Conservation (phyloP, 1,284 basidiomycete species). For the Ganoderma boninense region DNA sequence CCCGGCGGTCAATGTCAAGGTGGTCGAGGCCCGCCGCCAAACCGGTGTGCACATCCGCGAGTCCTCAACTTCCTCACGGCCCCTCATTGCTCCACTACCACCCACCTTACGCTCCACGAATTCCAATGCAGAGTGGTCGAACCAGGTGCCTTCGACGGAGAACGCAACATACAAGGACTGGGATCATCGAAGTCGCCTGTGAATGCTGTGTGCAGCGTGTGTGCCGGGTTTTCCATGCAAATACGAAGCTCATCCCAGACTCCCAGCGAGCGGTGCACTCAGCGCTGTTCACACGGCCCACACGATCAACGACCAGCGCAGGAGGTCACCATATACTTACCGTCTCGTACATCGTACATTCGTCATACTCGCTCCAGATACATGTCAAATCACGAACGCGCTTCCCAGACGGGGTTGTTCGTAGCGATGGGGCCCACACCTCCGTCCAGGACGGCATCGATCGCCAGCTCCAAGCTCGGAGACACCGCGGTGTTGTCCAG, state of each 20-base stretch:
- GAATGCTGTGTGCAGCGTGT: too few relatives aligned
- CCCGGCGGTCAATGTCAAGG: not conserved
- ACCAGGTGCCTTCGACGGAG: too few relatives aligned
- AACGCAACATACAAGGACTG: too few relatives aligned
- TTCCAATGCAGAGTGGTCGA: too few relatives aligned
- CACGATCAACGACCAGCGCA: not conserved
- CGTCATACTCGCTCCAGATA: not conserved
- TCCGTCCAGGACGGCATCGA: constrained; percentile 70
- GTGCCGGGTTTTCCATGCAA: too few relatives aligned
- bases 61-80: too few relatives aligned
- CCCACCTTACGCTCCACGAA: too few relatives aligned
- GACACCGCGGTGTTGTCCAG: constrained; percentile 59
- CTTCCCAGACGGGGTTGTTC: constrained; percentile 67
- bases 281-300: not conserved
- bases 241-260: too few relatives aligned
- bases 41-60: not conserved
- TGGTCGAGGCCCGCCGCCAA: not conserved
- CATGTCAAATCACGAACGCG: constrained; percentile 2
- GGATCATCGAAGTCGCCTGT: too few relatives aligned
- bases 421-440: constrained; percentile 63
- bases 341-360: not conserved
- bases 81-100: too few relatives aligned
- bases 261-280: too few relatives aligned
- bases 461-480: constrained; percentile 60
- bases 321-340: not conserved